Evolutionary conservation across 2,329 filamentous ascomycete species (phyloP).

Genomic region (Chaetomium strumarium): DNA sequence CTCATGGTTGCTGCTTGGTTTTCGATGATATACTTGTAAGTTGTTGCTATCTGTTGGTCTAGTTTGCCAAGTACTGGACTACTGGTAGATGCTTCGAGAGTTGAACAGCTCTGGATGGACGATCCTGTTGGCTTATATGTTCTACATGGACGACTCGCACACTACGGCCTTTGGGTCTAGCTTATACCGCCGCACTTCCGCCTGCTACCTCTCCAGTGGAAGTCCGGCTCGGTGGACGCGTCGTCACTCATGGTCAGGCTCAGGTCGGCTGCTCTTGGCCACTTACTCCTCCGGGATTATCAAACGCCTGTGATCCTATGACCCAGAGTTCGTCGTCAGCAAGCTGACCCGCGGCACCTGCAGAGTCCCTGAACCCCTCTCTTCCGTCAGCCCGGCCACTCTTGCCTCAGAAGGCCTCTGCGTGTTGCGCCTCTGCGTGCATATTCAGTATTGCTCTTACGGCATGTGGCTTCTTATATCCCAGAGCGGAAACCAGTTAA

Average conservation of each 20-base stretch:
- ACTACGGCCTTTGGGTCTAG: no score
- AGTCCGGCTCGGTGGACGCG: neutral
- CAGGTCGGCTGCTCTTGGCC: neutral
- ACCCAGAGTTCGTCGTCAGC: neutral
- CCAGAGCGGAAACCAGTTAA: no score
- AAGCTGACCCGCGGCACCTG: neutral
- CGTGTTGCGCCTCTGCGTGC: neutral
- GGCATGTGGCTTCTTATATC: neutral
- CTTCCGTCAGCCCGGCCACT: neutral
- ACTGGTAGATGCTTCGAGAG: no score
- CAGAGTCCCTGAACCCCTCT: neutral
- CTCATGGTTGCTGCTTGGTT: slow-evolving; percentile 11
- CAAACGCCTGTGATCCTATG: neutral
- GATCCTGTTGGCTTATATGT: no score
- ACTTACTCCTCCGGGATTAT: neutral
- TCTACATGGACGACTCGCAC: no score
- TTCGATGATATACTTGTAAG: neutral
- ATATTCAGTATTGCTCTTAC: neutral
- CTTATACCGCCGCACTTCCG: no score
- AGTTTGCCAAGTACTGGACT: neutral
- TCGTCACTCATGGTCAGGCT: no score
- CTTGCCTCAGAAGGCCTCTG: neutral
- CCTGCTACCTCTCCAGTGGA: no score
- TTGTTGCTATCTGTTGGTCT: neutral
- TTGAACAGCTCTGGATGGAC: no score